These are phyloP conservation scores for Suillus decipiens DNA, from an alignment of 768 basidiomycete species.

Conservation along the genomic window DNA sequence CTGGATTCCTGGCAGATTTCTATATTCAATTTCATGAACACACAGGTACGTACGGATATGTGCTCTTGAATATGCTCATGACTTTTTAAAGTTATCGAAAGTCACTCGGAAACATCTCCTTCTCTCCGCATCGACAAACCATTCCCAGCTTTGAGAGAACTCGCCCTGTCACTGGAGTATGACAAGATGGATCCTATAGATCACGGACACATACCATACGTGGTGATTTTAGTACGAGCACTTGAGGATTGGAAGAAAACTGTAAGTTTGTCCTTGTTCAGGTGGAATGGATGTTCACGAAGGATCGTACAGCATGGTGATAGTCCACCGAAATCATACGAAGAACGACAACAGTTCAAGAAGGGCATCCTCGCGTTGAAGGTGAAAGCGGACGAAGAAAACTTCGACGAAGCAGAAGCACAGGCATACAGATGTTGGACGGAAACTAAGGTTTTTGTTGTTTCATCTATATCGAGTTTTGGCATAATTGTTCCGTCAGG, in stretches of 20 bases:
- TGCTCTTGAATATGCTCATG: background rate
- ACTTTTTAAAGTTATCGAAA: conserved; percentile 71
- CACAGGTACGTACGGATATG: conserved; percentile 52
- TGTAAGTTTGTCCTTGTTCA: conserved; percentile 42
- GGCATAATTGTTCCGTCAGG: conserved; percentile 29
- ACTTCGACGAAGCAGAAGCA: conserved; percentile 91
- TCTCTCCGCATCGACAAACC: conserved; percentile 87
- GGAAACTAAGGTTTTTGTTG: conserved; percentile 41
- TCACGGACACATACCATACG: conserved; percentile 88
- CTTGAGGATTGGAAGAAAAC: conserved; percentile 80
- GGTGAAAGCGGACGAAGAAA: conserved; percentile 87
- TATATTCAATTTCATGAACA: conserved; percentile 90
- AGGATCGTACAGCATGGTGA: conserved; percentile 60
- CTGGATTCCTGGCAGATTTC: conserved; percentile 90
- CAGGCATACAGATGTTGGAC: conserved; percentile 86
- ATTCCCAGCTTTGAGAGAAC: conserved; percentile 78
- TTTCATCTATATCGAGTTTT: conserved; percentile 10
- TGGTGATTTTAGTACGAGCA: conserved; percentile 82
- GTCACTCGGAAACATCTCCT: conserved; percentile 73
- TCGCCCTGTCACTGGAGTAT: conserved; percentile 72
- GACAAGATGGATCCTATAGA: conserved; percentile 83
- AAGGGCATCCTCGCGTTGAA: conserved; percentile 59
- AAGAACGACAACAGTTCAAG: conserved; percentile 82
- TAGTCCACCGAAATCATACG: conserved; percentile 48
- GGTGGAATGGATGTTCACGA: background rate